These are phyloP conservation scores for Alternaria viburni DNA, from an alignment of 2,329 filamentous ascomycete genomes.

Conservation along the genomic window DNA sequence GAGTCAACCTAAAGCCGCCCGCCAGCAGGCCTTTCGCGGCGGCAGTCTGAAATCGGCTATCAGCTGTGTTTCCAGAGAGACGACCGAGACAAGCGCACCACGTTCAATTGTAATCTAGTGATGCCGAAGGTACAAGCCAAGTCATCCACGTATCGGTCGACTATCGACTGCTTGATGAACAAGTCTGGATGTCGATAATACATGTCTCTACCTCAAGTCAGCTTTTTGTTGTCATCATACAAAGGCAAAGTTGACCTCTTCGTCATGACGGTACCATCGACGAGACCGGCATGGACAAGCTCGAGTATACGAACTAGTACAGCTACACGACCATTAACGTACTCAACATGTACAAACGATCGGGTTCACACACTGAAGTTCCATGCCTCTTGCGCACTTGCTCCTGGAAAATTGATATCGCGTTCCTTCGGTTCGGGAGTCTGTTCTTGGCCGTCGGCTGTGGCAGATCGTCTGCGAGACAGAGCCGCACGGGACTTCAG, in stretches of 20 bases:
- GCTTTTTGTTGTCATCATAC: neutral
- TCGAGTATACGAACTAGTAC: conserved; percentile 63
- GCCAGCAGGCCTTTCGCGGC: conserved; percentile 74
- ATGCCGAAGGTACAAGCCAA: conserved; percentile 73
- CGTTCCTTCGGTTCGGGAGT: conserved; percentile 24
- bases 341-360: neutral
- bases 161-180: conserved; percentile 71
- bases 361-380: conserved; percentile 55
- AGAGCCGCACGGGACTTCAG: conserved; percentile 49
- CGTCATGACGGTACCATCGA: conserved; percentile 57
- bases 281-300: conserved; percentile 60
- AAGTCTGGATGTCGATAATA: conserved; percentile 79
- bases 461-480: conserved; percentile 24
- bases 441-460: neutral
- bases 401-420: conserved; percentile 60
- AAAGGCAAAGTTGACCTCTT: conserved; percentile 56
- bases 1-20: conserved; percentile 61
- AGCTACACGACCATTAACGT: conserved; percentile 47
- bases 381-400: conserved; percentile 63
- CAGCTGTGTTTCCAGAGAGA: conserved; percentile 28
- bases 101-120: conserved; percentile 69
- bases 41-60: conserved; percentile 62
- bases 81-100: conserved; percentile 58
- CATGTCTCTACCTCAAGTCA: conserved; percentile 66
- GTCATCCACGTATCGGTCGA: conserved; percentile 76